Evolutionary conservation across 1,284 basidiomycete species (phyloP).

Genomic region (Ustilago lituana): DNA sequence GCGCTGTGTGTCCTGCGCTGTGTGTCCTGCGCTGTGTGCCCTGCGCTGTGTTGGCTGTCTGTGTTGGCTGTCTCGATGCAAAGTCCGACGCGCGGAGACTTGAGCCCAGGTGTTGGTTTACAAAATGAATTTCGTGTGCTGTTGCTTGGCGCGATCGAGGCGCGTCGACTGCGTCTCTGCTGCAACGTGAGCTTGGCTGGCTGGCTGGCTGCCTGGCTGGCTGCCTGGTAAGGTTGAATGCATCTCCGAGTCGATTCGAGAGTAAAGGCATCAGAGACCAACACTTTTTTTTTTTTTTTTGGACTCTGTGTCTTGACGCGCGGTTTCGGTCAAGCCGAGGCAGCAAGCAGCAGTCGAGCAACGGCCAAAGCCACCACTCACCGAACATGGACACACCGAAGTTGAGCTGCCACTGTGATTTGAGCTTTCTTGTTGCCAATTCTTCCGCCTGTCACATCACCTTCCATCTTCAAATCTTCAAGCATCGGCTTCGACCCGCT

Average conservation of each 20-base stretch:
- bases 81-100: neutral
- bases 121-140: neutral
- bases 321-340: constrained; percentile 15
- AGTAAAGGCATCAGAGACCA: constrained; percentile 35
- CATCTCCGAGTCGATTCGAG: neutral
- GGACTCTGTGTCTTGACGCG: constrained; percentile 4
- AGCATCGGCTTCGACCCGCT: neutral
- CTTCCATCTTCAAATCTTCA: neutral
- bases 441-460: neutral
- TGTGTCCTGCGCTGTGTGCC: too few species aligned
- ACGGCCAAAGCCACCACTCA: neutral
- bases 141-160: constrained; percentile 29
- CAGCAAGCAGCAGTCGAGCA: neutral
- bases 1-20: too few species aligned
- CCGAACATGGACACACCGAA: too few species aligned
- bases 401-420: neutral
- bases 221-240: too few species aligned
- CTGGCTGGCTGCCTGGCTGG: constrained; percentile 6
- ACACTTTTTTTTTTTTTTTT: constrained; percentile 32
- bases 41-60: too few species aligned
- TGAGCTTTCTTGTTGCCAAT: neutral
- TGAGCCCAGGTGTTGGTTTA: neutral
- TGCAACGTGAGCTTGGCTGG: neutral
- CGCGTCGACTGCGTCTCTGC: constrained; percentile 32
- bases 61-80: too few species aligned